Percentiles rank a stretch among this genome's conserved stretches.
phyloP scores from a whole-genome alignment of 2,329 filamentous ascomycete species.

The Trichoderma aggressivum region DNA sequence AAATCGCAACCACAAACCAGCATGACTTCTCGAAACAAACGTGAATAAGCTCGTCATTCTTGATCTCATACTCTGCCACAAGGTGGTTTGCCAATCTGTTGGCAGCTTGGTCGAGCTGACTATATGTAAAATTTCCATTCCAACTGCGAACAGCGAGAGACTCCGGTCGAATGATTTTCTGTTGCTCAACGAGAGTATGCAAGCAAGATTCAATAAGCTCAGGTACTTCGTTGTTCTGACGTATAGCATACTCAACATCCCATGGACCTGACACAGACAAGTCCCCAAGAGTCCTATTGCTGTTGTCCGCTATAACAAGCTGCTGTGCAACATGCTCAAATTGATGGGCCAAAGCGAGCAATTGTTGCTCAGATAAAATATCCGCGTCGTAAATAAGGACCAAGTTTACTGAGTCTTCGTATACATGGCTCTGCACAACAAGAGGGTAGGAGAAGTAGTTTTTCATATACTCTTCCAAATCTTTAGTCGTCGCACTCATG shows the following conservation, averaged over 20 bases:
- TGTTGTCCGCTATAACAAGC: background rate
- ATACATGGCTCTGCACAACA: conserved; percentile 3
- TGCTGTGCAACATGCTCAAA: conserved; percentile 16
- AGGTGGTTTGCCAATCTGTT: conserved; percentile 10
- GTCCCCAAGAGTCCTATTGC: background rate
- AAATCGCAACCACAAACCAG: conserved; percentile 10
- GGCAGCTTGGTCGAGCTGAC: conserved; percentile 4
- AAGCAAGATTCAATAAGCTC: conserved; percentile 1
- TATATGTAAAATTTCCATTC: background rate
- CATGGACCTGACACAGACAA: background rate
- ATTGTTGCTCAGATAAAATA: background rate
- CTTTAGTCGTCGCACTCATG: background rate
- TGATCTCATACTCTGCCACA: background rate
- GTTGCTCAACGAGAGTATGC: conserved; percentile 5
- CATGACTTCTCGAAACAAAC: conserved; percentile 17
- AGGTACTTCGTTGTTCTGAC: background rate
- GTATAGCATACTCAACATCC: background rate
- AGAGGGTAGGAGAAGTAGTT: conserved; percentile 16
- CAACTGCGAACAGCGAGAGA: background rate
- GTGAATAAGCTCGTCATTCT: conserved; percentile 4
- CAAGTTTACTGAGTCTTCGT: background rate
- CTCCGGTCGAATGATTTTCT: background rate
- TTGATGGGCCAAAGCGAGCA: background rate
- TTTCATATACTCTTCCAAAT: background rate
- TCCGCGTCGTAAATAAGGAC: conserved; percentile 5